Evolutionary conservation across 345 rosid genomes (phyloP), one percentile per base, ranked within the genome.

Genomic region (Turnera subulata): DNA sequence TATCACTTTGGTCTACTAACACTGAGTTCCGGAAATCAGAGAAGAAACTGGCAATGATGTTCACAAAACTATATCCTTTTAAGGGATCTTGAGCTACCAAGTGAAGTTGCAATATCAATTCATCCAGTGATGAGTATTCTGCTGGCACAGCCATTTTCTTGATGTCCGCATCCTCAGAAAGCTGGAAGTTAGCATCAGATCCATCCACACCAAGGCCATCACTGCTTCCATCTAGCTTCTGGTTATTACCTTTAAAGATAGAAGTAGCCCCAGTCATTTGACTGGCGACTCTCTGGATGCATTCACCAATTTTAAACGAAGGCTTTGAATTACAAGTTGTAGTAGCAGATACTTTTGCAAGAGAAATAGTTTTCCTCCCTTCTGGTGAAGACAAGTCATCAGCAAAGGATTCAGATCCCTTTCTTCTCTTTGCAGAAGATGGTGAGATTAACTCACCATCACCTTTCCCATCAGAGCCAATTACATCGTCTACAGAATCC

Each of bases 211-310:
- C 65, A 65, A 45, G 38, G 15, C 57, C 55, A 58, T 69, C 74
- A 37, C 40, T 18, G 37, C 58, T 47, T 38, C 66, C 70, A 42
- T 69, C 77, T 12, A 46, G 39, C 72, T 80, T 76, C 68, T 53
- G 73, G 62, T 62, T 75, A 72, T 70, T 70, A 46, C 70, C 44
- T 81, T 84, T 88, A 44, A 80, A 35, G 43, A 82, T 76, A 66
- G 83, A 74, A 3, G 89, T 78, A 55, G 96, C 73, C 43, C 89
- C 95, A 24, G 95, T 76, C 86, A 92, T 80, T 71, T 84, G 95
- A 79, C 91, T 92, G 0, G 96, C 98, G 74, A 82, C 92, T 78
- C 95, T 82, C 57, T 86, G 81, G 59, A 92, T 86, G 76, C 98
- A 79, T 47, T 81, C 96, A 23, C 98, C 98, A 14, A 92, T 89